Percentiles rank a stretch among this genome's conserved stretches.
Conservation (phyloP, 768 basidiomycete species). For the Lanmaoa rubissima region DNA sequence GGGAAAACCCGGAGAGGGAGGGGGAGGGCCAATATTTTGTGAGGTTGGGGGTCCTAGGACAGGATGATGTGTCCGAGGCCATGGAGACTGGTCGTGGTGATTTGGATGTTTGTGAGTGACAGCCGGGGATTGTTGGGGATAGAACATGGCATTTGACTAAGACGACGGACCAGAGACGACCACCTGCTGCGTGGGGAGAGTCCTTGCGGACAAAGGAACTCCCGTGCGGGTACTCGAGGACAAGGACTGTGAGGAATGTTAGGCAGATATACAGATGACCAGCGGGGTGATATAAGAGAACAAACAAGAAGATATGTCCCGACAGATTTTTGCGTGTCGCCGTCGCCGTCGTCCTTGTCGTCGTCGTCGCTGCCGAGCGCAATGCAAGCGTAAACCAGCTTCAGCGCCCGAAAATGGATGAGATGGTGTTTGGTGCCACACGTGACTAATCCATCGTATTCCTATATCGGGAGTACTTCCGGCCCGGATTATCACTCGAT, state of each 20-base stretch:
- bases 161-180: constrained; percentile 4
- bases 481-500: constrained; percentile 14
- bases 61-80: constrained; percentile 62
- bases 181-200: constrained; percentile 2
- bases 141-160: constrained; percentile 66
- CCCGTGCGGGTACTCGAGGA: constrained; percentile 5
- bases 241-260: background rate
- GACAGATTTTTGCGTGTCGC: constrained; percentile 15
- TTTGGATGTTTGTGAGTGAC: constrained; percentile 73
- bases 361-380: constrained; percentile 21
- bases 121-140: constrained; percentile 80
- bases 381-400: constrained; percentile 13
- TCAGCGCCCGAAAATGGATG: constrained; percentile 30
- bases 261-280: constrained; percentile 15
- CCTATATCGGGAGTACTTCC: constrained; percentile 13
- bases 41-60: constrained; percentile 46
- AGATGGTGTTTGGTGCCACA: constrained; percentile 13
- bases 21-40: constrained; percentile 55
- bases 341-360: constrained; percentile 9
- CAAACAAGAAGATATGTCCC: constrained; percentile 19
- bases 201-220: constrained; percentile 11
- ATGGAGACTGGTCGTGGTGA: constrained; percentile 74
- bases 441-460: constrained; percentile 13
- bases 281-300: constrained; percentile 2
- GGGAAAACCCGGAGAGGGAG: constrained; percentile 72